Evolutionary conservation across 2,329 filamentous ascomycete species (phyloP).

Genomic region (Mycosphaerella sp.): DNA sequence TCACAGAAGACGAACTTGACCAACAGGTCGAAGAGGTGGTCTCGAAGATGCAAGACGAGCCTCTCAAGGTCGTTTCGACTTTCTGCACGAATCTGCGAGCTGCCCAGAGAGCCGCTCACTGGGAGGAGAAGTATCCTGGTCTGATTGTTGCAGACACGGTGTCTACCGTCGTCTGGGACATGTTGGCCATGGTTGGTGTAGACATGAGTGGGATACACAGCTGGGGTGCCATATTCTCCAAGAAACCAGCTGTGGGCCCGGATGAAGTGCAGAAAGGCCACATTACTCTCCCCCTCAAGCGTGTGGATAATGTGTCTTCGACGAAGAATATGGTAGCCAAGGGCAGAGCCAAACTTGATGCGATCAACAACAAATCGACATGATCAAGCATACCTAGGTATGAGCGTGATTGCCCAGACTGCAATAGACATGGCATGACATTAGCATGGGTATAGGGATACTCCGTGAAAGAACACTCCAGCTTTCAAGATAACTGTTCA

Average conservation of each 20-base stretch:
- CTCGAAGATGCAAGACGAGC: slow-evolving; percentile 21
- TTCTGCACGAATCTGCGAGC: slow-evolving; percentile 44
- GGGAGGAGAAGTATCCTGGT: slow-evolving; percentile 35
- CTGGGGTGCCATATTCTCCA: slow-evolving; percentile 36
- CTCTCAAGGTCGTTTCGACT: slow-evolving; percentile 34
- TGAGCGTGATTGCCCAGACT: too few relatives aligned
- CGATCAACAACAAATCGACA: neutral
- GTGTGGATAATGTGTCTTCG: neutral
- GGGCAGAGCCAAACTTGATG: neutral
- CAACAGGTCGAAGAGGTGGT: slow-evolving; percentile 30
- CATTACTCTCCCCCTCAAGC: neutral
- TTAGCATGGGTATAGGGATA: too few relatives aligned
- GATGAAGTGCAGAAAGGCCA: neutral
- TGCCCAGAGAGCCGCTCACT: slow-evolving; percentile 36
- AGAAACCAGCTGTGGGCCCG: neutral
- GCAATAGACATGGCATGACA: too few relatives aligned
- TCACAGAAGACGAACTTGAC: slow-evolving; percentile 32
- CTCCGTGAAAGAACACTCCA: too few relatives aligned
- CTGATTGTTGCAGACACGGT: slow-evolving; percentile 41
- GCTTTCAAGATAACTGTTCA: neutral
- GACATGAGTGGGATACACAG: slow-evolving; percentile 29
- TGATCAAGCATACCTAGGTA: neutral
- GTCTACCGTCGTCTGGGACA: slow-evolving; percentile 40
- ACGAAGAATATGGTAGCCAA: neutral
- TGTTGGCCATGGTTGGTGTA: slow-evolving; percentile 34